Base-by-base conservation (phyloP, 2,329 filamentous ascomycete species). In the Aureobasidium uvarum region DNA sequence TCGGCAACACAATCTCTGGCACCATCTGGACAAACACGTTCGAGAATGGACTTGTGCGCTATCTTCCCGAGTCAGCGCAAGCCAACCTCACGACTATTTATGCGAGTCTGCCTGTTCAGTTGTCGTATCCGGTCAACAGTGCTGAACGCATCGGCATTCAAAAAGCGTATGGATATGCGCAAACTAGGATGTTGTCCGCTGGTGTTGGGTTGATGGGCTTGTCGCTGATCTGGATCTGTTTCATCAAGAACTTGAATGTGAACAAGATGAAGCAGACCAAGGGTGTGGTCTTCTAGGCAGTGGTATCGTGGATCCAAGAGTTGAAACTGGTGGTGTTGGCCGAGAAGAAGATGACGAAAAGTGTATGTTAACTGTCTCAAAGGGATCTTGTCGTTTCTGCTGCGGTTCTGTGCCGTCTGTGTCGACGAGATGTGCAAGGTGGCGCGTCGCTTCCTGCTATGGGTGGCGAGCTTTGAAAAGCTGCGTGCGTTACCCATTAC, bases 191-290 rank as follows among this genome's bases (percentile, higher is more conserved):
- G 74, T 68, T 74, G 7, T 74, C 75, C 48, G 70, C 73, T 2
- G 74, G 73, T 33, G 68, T 70, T 28, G 68, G 66, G 7, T 67
- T 75, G 36, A 68, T 75, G 7, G 71, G 72, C 10, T 55, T 74
- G 8, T 72, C 73, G 36, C 56, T 76, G 23, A 67, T 79, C 4
- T 81, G 77, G 69, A 70, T 78, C 1, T 69, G 81, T 16, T 73
- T 83, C 73, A 80, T 84, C 64, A 77, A 74, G 68, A 80, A 85
- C 69, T 78, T 83, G 62, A 79, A 85, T 65, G 71, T 85, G 8
- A 75, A 73, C 67, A 80, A 81, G 73, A 74, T 80, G 20, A 73
- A 76, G 45, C 83, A 85, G 73, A 78, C 78, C 8, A 84, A 82
- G 76, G 84, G 84, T 52, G 77, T 71, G 3, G 78, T 85, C n/a